Conservation (phyloP, 805 yeast genomes). For the Ogataea paraovalis region DNA sequence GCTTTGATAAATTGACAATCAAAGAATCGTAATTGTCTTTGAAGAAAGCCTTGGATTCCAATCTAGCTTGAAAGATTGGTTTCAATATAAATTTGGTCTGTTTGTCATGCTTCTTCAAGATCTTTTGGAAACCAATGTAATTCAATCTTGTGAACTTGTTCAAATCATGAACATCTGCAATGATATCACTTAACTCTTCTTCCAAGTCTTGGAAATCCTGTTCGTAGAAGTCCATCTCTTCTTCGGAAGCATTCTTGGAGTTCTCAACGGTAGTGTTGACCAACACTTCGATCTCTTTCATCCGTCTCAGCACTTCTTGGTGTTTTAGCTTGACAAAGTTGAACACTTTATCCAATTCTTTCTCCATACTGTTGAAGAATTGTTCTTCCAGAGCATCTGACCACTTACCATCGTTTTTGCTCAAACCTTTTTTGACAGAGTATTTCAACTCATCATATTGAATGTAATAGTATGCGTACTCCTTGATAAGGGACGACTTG, state of each 20-base stretch:
- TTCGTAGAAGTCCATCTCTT: slow-evolving; percentile 39
- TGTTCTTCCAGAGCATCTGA: slow-evolving; percentile 73
- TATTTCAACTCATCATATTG: slow-evolving; percentile 88
- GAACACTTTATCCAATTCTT: slow-evolving; percentile 88
- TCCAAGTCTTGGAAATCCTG: slow-evolving; percentile 71
- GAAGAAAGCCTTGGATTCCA: slow-evolving; percentile 92
- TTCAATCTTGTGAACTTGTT: slow-evolving; percentile 91
- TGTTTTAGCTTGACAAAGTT: slow-evolving; percentile 86
- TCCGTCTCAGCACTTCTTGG: slow-evolving; percentile 79
- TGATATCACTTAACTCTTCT: slow-evolving; percentile 76
- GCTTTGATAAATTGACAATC: slow-evolving; percentile 82
- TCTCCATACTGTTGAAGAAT: slow-evolving; percentile 70
- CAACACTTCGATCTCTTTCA: slow-evolving; percentile 72
- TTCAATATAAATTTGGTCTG: slow-evolving; percentile 73
- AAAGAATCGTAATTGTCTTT: slow-evolving; percentile 89
- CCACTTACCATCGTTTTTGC: slow-evolving; percentile 60
- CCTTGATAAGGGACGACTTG: slow-evolving; percentile 82
- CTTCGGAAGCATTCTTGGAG: slow-evolving; percentile 36
- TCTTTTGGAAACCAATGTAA: slow-evolving; percentile 96
- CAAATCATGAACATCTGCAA: slow-evolving; percentile 95
- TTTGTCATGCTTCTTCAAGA: slow-evolving; percentile 95
- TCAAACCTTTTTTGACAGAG: slow-evolving; percentile 66
- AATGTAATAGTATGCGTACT: slow-evolving; percentile 86
- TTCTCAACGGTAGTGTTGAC: slow-evolving; percentile 56
- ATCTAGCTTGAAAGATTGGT: slow-evolving; percentile 90